Percentiles rank a stretch among this genome's conserved stretches.
Conservation (phyloP, 306 rosid genomes). For the Luffa acutangula region DNA sequence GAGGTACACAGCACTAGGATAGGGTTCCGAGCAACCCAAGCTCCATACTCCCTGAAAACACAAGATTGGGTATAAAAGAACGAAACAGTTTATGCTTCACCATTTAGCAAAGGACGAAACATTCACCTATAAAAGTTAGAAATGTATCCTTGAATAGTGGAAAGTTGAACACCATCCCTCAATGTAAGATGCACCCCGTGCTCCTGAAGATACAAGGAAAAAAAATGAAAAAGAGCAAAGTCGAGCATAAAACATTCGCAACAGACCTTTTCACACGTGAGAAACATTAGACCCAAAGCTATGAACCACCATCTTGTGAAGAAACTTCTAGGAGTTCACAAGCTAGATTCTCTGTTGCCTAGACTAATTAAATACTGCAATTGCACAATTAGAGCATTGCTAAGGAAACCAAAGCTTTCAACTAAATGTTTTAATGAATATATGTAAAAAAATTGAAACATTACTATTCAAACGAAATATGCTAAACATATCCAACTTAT, state of each 20-base stretch:
- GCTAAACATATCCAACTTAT: not conserved
- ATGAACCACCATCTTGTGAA: not conserved
- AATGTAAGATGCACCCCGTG: slow-evolving; percentile 21
- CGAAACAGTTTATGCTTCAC: not conserved
- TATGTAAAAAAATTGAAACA: not conserved
- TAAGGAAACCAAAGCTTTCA: not conserved
- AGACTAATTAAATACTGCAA: not conserved
- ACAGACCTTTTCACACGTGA: not conserved
- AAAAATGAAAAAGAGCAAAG: slow-evolving; percentile 5
- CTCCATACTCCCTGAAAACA: slow-evolving; percentile 65
- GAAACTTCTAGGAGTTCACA: not conserved
- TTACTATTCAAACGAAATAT: not conserved
- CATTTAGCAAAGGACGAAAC: slow-evolving; percentile 19
- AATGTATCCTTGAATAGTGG: slow-evolving; percentile 61
- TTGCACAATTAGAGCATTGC: not conserved
- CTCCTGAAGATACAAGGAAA: slow-evolving; percentile 27
- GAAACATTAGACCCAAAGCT: not conserved
- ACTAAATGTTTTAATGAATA: not conserved
- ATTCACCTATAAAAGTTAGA: slow-evolving; percentile 67
- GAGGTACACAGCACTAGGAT: slow-evolving; percentile 62
- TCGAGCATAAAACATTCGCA: not conserved
- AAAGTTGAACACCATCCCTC: slow-evolving; percentile 36
- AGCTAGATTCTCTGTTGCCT: not conserved
- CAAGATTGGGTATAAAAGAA: slow-evolving; percentile 18
- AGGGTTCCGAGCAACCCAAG: slow-evolving; percentile 81